Conservation (phyloP, 2,329 filamentous ascomycete genomes). For the Pseudocercospora vitis region DNA sequence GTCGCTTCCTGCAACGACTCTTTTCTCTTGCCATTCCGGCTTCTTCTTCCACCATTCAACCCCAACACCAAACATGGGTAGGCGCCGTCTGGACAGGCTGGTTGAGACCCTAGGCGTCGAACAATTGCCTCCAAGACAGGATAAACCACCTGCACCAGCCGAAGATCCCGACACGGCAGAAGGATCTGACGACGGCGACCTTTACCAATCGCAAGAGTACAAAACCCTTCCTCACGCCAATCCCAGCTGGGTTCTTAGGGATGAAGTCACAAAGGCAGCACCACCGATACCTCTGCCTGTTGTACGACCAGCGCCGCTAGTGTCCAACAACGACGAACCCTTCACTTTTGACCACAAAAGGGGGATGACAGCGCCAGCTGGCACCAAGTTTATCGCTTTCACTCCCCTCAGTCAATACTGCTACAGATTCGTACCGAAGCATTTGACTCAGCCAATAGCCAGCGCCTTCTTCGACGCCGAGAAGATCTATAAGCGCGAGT, state of each 20-base stretch:
- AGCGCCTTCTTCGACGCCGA: conserved; percentile 58
- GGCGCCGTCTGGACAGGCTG: conserved; percentile 11
- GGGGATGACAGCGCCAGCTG: conserved; percentile 38
- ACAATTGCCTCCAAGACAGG: conserved; percentile 23
- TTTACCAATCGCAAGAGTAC: conserved; percentile 16
- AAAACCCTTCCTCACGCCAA: conserved; percentile 10
- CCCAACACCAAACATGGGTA: background rate
- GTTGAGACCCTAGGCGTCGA: conserved; percentile 21
- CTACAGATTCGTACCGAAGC: conserved; percentile 57
- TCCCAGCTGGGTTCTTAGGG: background rate
- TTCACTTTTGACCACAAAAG: conserved; percentile 26
- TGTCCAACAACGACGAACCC: conserved; percentile 12
- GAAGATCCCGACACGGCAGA: background rate
- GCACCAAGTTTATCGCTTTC: conserved; percentile 44
- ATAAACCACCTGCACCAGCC: conserved; percentile 11
- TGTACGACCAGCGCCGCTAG: background rate
- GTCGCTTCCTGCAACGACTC: background rate
- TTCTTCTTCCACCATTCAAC: background rate
- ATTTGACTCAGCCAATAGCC: conserved; percentile 48
- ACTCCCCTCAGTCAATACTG: conserved; percentile 58
- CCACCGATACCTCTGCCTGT: background rate
- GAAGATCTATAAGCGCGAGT: conserved; percentile 61
- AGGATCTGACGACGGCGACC: background rate
- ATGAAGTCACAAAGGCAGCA: conserved; percentile 1
- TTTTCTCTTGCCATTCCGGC: background rate